Conservation (phyloP, 2,329 filamentous ascomycete genomes). For the Ophiostoma ips region DNA sequence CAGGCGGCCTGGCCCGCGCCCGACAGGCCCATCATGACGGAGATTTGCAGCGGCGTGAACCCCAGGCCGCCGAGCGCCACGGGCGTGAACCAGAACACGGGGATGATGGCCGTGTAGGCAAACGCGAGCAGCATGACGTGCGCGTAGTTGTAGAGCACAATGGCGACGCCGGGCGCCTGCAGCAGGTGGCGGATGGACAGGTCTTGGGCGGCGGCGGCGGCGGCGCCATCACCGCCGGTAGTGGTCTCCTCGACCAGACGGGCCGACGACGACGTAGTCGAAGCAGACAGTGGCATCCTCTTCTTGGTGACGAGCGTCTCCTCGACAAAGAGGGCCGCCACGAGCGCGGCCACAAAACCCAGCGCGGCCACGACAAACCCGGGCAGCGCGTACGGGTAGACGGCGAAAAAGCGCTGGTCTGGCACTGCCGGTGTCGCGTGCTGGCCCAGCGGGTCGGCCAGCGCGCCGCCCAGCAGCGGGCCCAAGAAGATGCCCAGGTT, state of each 20-base stretch:
- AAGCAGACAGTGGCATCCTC: background rate
- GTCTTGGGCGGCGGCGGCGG: background rate
- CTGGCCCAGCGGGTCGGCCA: constrained; percentile 53
- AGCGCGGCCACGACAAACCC: constrained; percentile 43
- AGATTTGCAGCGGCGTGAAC: constrained; percentile 49
- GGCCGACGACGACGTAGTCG: background rate
- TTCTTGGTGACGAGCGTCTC: constrained; percentile 37
- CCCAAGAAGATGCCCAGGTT: constrained; percentile 65
- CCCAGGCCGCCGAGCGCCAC: constrained; percentile 49
- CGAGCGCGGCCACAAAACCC: constrained; percentile 37
- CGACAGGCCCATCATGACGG: constrained; percentile 47
- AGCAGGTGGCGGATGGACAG: constrained; percentile 40
- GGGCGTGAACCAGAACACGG: constrained; percentile 55
- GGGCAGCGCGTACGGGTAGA: constrained; percentile 53
- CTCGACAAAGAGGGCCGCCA: constrained; percentile 42
- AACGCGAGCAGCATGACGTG: constrained; percentile 57
- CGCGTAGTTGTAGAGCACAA: constrained; percentile 50
- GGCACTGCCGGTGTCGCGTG: constrained; percentile 24
- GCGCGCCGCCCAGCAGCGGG: constrained; percentile 52
- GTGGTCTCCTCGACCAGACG: background rate
- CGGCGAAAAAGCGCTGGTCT: constrained; percentile 37
- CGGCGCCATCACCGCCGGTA: background rate
- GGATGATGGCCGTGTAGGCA: constrained; percentile 55
- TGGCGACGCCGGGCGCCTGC: constrained; percentile 47
- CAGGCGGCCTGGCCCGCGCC: constrained; percentile 56